These are phyloP conservation scores for Leishmania major DNA, from an alignment of 208 protist species.

Conservation along the genomic window DNA sequence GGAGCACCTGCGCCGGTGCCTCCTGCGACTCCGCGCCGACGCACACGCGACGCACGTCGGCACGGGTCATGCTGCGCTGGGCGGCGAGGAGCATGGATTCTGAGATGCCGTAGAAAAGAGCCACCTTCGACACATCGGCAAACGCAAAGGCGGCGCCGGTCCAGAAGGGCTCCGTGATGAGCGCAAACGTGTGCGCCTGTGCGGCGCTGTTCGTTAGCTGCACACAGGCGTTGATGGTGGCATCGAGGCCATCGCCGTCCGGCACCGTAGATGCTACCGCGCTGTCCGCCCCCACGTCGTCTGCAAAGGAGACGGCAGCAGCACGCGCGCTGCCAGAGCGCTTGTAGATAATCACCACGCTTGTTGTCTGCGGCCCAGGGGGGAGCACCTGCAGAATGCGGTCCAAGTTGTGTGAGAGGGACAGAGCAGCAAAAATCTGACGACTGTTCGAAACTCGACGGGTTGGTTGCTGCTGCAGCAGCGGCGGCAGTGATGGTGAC, in stretches of 20 bases:
- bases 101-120: slow-evolving; percentile 32
- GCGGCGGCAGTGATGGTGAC: neutral
- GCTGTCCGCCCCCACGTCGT: neutral
- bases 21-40: neutral
- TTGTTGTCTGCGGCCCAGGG: slow-evolving; percentile 42
- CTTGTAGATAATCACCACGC: slow-evolving; percentile 51
- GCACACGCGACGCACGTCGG: slow-evolving; percentile 10
- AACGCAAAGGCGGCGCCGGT: slow-evolving; percentile 10
- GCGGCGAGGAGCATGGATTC: slow-evolving; percentile 27
- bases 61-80: slow-evolving; percentile 24
- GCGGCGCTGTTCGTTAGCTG: slow-evolving; percentile 13
- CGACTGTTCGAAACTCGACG: slow-evolving; percentile 24
- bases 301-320: neutral
- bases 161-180: slow-evolving; percentile 21
- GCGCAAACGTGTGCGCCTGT: slow-evolving; percentile 7
- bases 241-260: slow-evolving; percentile 9
- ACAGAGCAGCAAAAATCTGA: slow-evolving; percentile 62
- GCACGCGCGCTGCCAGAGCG: neutral
- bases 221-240: neutral
- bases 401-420: slow-evolving; percentile 66
- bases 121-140: slow-evolving; percentile 19
- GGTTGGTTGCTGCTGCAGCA: neutral
- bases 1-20: slow-evolving; percentile 19
- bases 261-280: neutral
- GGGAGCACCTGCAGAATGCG: slow-evolving; percentile 59